These are phyloP conservation scores for Lantana camara DNA, from an alignment of 257 asterid species.

Conservation along the genomic window DNA sequence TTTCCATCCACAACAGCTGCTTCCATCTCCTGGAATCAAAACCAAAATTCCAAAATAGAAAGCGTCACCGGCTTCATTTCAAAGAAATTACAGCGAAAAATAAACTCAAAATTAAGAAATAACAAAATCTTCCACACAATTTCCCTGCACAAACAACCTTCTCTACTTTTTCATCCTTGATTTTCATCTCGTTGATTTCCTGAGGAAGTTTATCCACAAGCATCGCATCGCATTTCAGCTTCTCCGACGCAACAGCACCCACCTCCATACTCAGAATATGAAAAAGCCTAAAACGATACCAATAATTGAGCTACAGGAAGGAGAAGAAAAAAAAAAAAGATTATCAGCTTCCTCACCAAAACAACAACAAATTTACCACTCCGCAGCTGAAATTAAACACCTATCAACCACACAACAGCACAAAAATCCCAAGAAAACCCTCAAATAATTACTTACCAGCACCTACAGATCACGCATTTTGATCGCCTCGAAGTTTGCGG, in stretches of 20 bases:
- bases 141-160: background rate
- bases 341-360: background rate
- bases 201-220: slow-evolving; percentile 59
- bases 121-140: background rate
- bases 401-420: background rate
- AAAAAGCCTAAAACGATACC: background rate
- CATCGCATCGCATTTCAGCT: slow-evolving; percentile 31
- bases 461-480: background rate
- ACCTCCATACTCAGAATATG: background rate
- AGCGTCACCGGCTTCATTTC: background rate
- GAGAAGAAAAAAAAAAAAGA: too few species aligned
- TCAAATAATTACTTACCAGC: background rate
- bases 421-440: background rate
- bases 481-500: background rate
- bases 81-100: background rate
- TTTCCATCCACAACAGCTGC: slow-evolving; percentile 12
- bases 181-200: slow-evolving; percentile 60
- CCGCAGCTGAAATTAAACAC: background rate
- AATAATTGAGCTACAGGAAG: background rate
- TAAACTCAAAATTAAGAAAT: background rate
- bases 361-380: background rate
- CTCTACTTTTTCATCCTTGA: slow-evolving; percentile 25
- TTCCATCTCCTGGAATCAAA: background rate
- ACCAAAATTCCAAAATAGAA: background rate
- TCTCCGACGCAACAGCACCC: background rate